A percentile compares a stretch with the other conserved stretches of the same genome.
Conservation (phyloP, 2,329 filamentous ascomycete species). For the Exserohilum rostratum region DNA sequence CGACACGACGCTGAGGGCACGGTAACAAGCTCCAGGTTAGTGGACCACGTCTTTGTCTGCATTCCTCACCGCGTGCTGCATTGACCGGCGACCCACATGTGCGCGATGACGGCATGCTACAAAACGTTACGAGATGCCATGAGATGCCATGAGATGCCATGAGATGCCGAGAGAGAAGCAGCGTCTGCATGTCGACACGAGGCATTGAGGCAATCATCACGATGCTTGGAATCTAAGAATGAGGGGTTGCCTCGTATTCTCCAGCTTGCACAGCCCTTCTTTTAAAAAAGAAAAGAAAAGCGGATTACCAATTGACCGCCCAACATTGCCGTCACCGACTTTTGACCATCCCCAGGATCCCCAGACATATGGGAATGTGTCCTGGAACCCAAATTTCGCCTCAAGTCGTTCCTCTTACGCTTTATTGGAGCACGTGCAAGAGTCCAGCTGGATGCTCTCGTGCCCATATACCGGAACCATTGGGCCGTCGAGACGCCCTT, state of each 20-base stretch:
- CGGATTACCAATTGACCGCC: neutral
- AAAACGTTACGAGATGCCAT: neutral
- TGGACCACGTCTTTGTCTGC: conserved; percentile 1
- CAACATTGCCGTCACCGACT: neutral
- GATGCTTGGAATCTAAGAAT: neutral
- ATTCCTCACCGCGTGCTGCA: neutral
- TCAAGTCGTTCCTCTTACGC: too few relatives aligned
- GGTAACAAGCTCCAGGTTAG: conserved; percentile 3
- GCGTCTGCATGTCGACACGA: neutral
- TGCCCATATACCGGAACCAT: too few relatives aligned
- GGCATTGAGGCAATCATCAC: neutral
- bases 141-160: neutral
- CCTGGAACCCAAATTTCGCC: too few relatives aligned
- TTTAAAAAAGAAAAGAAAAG: neutral
- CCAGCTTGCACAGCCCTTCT: neutral
- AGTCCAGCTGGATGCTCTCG: too few relatives aligned
- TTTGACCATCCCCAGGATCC: neutral
- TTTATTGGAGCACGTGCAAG: too few relatives aligned
- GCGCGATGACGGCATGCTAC: neutral
- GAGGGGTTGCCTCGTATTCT: neutral
- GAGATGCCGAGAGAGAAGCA: too few relatives aligned
- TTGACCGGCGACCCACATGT: neutral
- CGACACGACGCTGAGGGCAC: conserved; percentile 5
- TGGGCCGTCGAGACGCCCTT: too few relatives aligned
- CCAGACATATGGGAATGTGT: neutral